These are phyloP conservation scores for Pyrus pyrifolia DNA, from an alignment of 306 rosid genomes.

Conservation along the genomic window DNA sequence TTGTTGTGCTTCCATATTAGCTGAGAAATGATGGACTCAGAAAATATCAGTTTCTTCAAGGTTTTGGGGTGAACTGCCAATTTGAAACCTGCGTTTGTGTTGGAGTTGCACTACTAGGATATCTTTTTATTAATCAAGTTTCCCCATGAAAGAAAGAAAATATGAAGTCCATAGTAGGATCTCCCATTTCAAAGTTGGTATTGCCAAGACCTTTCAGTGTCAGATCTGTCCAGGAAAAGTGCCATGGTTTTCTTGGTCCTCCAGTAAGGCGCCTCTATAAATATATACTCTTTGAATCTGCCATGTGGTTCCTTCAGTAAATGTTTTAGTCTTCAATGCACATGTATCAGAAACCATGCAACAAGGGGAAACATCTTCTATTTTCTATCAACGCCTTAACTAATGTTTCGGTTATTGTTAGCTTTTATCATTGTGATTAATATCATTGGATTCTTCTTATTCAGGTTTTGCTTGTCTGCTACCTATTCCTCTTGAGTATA, in stretches of 20 bases:
- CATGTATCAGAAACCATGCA: background rate
- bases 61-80: background rate
- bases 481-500: constrained; percentile 46
- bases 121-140: background rate
- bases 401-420: background rate
- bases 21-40: background rate
- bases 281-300: background rate
- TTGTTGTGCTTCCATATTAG: background rate
- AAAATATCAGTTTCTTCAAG: background rate
- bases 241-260: background rate
- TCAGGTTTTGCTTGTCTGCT: constrained; percentile 64
- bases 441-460: constrained; percentile 9
- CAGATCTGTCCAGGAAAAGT: background rate
- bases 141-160: background rate
- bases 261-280: background rate
- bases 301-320: background rate
- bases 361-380: background rate
- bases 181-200: background rate
- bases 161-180: background rate
- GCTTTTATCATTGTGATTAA: background rate
- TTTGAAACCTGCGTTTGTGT: background rate
- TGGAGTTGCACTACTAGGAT: background rate
- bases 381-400: background rate
- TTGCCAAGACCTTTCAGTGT: background rate
- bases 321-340: background rate